Conservation (phyloP, 2,329 filamentous ascomycete species). For the Apiospora aurea region DNA sequence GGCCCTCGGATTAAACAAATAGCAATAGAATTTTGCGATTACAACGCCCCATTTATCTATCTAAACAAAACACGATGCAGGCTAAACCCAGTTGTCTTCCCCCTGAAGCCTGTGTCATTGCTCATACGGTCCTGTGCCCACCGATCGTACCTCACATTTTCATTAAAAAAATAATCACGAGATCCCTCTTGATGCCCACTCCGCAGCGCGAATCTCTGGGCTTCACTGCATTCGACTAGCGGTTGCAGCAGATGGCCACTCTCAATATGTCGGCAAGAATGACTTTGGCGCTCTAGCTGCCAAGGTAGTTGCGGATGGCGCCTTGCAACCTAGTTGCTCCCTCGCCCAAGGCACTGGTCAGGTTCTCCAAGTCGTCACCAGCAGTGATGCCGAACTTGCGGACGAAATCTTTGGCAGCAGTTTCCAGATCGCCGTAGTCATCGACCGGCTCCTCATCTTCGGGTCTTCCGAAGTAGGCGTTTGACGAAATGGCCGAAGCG, state of each 20-base stretch:
- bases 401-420: conserved; percentile 94
- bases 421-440: conserved; percentile 90
- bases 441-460: conserved; percentile 78
- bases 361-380: conserved; percentile 92
- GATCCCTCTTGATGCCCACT: conserved; percentile 5
- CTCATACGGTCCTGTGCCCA: conserved; percentile 16
- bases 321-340: conserved; percentile 86
- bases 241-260: background rate
- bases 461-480: conserved; percentile 94
- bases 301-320: conserved; percentile 69
- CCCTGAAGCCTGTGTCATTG: conserved; percentile 19
- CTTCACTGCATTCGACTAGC: background rate
- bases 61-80: conserved; percentile 20
- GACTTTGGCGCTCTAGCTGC: conserved; percentile 51
- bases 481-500: conserved; percentile 89
- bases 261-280: background rate
- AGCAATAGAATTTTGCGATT: conserved; percentile 12
- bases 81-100: conserved; percentile 4
- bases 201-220: background rate
- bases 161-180: conserved; percentile 6
- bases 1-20: background rate
- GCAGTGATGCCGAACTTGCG: conserved; percentile 95
- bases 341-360: conserved; percentile 83
- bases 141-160: conserved; percentile 10
- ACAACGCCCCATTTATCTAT: conserved; percentile 22